phyloP scores from a whole-genome alignment of 176 grass and related monocot genomes.

The Bothriochloa decipiens region DNA sequence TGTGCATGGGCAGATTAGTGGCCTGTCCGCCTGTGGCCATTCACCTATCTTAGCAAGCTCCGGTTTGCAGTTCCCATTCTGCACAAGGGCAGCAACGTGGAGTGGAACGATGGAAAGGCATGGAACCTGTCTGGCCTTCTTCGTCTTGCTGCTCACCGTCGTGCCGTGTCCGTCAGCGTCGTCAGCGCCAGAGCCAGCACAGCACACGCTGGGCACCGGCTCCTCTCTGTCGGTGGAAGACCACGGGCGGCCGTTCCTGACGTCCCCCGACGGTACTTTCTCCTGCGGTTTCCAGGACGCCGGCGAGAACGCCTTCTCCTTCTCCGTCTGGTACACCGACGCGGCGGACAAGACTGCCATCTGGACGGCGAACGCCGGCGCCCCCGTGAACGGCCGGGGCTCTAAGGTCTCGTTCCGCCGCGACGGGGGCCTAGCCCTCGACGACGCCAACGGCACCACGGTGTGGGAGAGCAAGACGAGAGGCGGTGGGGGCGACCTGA shows the following conservation, averaged over 20 bases:
- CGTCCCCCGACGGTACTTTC: constrained; percentile 45
- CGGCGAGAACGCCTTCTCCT: constrained; percentile 58
- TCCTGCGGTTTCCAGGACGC: constrained; percentile 45
- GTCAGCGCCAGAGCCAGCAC: not conserved
- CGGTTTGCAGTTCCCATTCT: no score
- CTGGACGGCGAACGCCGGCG: constrained; percentile 61
- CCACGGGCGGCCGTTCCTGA: constrained; percentile 31
- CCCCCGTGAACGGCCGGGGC: constrained; percentile 48
- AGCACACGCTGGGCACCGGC: constrained; percentile 26
- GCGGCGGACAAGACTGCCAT: constrained; percentile 40
- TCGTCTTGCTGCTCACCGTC: not conserved
- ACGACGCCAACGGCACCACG: constrained; percentile 50
- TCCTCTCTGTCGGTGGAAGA: constrained; percentile 44
- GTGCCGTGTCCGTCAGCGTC: not conserved
- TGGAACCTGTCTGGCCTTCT: not conserved
- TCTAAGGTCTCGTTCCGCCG: constrained; percentile 49
- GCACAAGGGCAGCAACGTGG: no score
- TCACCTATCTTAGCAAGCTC: no score
- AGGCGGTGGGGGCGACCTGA: not conserved
- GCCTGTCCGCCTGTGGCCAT: no score
- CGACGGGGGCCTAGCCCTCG: constrained; percentile 53
- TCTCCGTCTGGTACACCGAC: constrained; percentile 66
- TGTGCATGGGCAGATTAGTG: no score
- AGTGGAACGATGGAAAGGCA: no score
- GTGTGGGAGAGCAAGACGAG: constrained; percentile 56